Base-by-base conservation (phyloP, 116 monocot species). In the Zostera marina region DNA sequence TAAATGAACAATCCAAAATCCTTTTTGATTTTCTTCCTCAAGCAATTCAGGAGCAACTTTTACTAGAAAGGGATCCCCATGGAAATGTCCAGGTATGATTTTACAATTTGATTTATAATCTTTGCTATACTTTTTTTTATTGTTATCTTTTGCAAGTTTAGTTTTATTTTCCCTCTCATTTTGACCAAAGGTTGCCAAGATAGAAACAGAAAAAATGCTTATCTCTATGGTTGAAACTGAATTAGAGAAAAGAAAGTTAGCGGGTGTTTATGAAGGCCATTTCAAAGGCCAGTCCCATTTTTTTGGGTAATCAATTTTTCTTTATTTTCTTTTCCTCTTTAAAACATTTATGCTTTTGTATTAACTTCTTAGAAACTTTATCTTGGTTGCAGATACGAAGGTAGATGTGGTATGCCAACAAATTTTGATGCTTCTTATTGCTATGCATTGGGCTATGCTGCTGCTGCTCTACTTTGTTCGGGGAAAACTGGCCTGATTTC, bases 181-280 rank as follows among this genome's bases (percentile, higher is more conserved):
- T 59, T 51, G 1, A 41, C 40, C 5, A 46, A 52, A 93, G 93
- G 93, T 93, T 70, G 93, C 93, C 22, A 93, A 88, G 81, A 93
- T 93, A 60, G 93, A 93, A 75, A 93, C 93, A 19, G 93, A 93
- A 68, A 93, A 93, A 63, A 93, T 93, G 93, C 77, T 93, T 56
- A 93, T 93, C 41, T 69, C 69, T 10, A 93, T 93, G 93, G 93
- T 87, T 62, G 93, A 93, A 75, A 81, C 88, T 44, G 93, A 93
- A 62, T 71, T 93, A 64, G 88, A 87, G 63, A 93, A 84, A 55
- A 76, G 93, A 45, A 87, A 73, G 63, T 54, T 23, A 9, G 81
- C 72, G 58, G 88, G 84, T 61, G 71, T 23, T 58, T 93, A 93
- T 74, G 19, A 72, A 55, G 79, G 66, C 41, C 73, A 77, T 21